phyloP scores from a whole-genome alignment of 129 eudicot genomes.

The Cynara cardunculus region DNA sequence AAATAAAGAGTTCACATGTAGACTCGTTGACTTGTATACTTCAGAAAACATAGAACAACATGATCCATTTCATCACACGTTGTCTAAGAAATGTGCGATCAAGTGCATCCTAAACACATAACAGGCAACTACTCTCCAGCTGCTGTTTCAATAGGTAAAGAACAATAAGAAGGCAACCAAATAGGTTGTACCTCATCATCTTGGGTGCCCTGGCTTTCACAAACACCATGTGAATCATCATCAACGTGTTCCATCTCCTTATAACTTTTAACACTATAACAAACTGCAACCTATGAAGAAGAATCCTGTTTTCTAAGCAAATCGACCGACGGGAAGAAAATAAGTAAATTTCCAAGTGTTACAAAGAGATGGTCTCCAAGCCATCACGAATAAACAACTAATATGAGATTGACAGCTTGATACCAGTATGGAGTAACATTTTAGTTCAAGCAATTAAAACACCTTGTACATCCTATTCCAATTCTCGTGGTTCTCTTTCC shows the following conservation, averaged over 20 bases:
- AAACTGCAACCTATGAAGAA: slow-evolving; percentile 7
- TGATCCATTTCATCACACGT: neutral
- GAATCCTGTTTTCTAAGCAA: neutral
- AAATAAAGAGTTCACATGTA: neutral
- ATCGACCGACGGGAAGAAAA: neutral
- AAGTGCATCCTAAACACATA: neutral
- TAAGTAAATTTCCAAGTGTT: neutral
- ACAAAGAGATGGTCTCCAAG: neutral
- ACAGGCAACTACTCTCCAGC: neutral
- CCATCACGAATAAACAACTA: neutral
- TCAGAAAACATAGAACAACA: neutral
- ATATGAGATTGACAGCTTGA: neutral
- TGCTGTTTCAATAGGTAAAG: neutral
- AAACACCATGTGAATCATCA: slow-evolving; percentile 57
- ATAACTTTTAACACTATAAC: slow-evolving; percentile 3
- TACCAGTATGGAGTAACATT: neutral
- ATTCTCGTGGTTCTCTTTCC: neutral
- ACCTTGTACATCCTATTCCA: neutral
- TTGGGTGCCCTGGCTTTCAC: slow-evolving; percentile 62
- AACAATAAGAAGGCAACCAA: neutral
- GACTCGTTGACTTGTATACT: neutral
- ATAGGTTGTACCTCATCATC: slow-evolving; percentile 54
- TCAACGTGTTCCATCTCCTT: slow-evolving; percentile 61
- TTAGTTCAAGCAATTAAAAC: neutral
- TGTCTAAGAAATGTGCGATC: neutral